These are phyloP conservation scores for Cryptococcus depauperatus DNA, from an alignment of 1,284 basidiomycete genomes.

Conservation along the genomic window DNA sequence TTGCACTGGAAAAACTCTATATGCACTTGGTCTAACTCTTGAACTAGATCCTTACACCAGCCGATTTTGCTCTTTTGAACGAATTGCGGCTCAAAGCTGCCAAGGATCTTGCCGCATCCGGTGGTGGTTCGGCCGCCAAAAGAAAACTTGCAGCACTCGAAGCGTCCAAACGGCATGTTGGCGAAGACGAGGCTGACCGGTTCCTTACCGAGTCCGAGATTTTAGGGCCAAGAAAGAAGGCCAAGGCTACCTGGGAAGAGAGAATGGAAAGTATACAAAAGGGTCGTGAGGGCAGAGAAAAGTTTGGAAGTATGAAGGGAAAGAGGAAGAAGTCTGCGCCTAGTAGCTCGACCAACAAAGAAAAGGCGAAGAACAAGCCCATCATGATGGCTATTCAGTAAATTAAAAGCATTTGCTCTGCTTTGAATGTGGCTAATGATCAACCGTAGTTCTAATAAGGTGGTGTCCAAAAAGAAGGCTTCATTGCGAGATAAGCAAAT, in stretches of 20 bases:
- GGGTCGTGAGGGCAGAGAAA: constrained; percentile 90
- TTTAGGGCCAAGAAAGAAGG: constrained; percentile 86
- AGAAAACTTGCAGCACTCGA: constrained; percentile 77
- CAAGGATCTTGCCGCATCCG: constrained; percentile 60
- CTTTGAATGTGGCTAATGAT: constrained; percentile 4
- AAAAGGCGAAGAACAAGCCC: constrained; percentile 84
- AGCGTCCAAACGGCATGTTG: constrained; percentile 54
- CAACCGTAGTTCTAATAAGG: constrained; percentile 37
- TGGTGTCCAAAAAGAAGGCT: constrained; percentile 72
- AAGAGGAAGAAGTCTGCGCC: constrained; percentile 74
- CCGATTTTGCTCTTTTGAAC: constrained; percentile 89
- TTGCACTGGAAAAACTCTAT: background rate
- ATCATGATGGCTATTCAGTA: constrained; percentile 82
- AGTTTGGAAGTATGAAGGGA: constrained; percentile 81
- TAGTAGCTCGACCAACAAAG: constrained; percentile 77
- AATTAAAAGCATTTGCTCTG: constrained; percentile 22
- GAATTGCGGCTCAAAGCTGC: constrained; percentile 80
- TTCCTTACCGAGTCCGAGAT: constrained; percentile 90
- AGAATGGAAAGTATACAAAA: constrained; percentile 85
- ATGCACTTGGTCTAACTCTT: background rate
- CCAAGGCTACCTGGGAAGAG: constrained; percentile 89
- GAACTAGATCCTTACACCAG: constrained; percentile 84
- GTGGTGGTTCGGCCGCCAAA: constrained; percentile 63
- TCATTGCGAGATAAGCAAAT: constrained; percentile 75
- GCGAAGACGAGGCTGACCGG: constrained; percentile 50